Evolutionary conservation across 2,329 filamentous ascomycete genomes (phyloP).

Genomic region (Cytospora piceicola): DNA sequence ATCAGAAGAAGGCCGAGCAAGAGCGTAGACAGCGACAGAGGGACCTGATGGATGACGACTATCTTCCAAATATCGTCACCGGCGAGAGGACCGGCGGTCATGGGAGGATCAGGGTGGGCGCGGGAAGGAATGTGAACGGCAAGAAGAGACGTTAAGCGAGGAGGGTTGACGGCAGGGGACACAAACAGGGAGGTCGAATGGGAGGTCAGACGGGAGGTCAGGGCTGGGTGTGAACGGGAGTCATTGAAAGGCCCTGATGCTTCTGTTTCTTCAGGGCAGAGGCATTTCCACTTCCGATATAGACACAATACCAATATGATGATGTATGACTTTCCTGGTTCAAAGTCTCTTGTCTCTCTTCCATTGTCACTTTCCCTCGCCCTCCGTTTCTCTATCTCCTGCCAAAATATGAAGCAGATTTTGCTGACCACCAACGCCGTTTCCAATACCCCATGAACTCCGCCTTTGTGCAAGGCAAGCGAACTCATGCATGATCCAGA

Average conservation of each 20-base stretch:
- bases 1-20: constrained; percentile 63
- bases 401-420: constrained; percentile 18
- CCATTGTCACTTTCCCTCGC: neutral
- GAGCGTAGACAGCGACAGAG: constrained; percentile 70
- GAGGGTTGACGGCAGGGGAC: neutral
- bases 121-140: constrained; percentile 84
- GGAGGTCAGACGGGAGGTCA: no score
- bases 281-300: neutral
- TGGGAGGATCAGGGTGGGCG: constrained; percentile 78
- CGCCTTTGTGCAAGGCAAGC: constrained; percentile 2
- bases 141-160: constrained; percentile 59
- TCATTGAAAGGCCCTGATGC: neutral
- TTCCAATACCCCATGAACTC: constrained; percentile 10
- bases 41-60: constrained; percentile 95
- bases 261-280: neutral
- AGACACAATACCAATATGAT: constrained; percentile 12
- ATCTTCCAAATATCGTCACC: constrained; percentile 80
- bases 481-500: constrained; percentile 1
- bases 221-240: neutral
- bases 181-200: neutral
- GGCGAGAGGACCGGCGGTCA: constrained; percentile 70
- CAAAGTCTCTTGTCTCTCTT: neutral
- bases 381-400: neutral
- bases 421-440: constrained; percentile 27
- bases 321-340: neutral